Percentiles rank a stretch among this genome's conserved stretches.
These are phyloP conservation scores for Yamadazyma akitaensis DNA, from an alignment of 805 yeast genomes.

Conservation along the genomic window DNA sequence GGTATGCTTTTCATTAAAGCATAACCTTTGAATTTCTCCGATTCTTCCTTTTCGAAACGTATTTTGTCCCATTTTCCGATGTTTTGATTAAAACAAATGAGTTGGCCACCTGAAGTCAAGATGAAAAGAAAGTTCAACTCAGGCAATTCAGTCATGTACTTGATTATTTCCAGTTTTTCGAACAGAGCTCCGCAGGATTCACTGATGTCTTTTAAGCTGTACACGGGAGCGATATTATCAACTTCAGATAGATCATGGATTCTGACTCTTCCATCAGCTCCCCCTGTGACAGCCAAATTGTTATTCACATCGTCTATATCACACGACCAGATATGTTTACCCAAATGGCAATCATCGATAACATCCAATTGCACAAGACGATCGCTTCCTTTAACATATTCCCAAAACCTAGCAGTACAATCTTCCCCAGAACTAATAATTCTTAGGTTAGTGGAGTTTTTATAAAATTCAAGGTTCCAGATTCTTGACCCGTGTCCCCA, in stretches of 20 bases:
- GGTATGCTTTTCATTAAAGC: constrained; percentile 43
- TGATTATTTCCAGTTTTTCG: constrained; percentile 52
- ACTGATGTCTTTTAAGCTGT: constrained; percentile 33
- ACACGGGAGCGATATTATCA: constrained; percentile 14
- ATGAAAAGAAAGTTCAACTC: constrained; percentile 42
- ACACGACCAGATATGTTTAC: constrained; percentile 85
- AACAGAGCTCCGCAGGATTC: constrained; percentile 22
- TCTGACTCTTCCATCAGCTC: constrained; percentile 86
- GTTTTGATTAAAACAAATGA: constrained; percentile 32
- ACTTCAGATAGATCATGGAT: constrained; percentile 48
- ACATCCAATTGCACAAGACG: constrained; percentile 42
- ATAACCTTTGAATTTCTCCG: constrained; percentile 31
- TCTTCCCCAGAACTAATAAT: constrained; percentile 82
- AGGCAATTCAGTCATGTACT: constrained; percentile 52
- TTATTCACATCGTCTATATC: constrained; percentile 45
- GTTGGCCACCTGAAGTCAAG: constrained; percentile 58
- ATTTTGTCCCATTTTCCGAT: constrained; percentile 22
- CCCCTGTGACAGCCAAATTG: constrained; percentile 73
- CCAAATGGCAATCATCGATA: constrained; percentile 66
- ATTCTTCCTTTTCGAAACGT: constrained; percentile 12
- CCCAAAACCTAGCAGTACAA: constrained; percentile 80
- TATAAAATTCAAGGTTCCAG: constrained; percentile 70
- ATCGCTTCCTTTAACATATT: constrained; percentile 26
- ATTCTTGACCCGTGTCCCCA: constrained; percentile 98
- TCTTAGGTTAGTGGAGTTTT: constrained; percentile 49